phyloP scores from a whole-genome alignment of 805 yeast genomes.

The Kazachstania taianensis region DNA sequence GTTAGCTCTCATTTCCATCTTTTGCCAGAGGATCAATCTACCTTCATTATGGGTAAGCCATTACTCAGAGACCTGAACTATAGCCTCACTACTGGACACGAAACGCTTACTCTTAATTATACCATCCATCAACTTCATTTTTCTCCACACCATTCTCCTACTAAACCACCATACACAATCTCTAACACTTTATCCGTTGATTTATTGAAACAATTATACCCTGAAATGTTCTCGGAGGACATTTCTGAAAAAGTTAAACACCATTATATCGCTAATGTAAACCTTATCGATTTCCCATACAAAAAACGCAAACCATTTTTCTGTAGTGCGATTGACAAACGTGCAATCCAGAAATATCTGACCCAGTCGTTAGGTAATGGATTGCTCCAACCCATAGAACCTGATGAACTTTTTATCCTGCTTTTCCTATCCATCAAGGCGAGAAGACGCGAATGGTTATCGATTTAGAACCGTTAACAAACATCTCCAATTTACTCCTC shows the following conservation, averaged over 20 bases:
- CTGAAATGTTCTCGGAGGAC: not conserved
- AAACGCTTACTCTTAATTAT: not conserved
- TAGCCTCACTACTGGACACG: not conserved
- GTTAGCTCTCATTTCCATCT: no score
- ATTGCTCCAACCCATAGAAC: not conserved
- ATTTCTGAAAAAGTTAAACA: not conserved
- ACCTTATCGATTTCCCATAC: not conserved
- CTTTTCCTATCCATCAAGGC: constrained; percentile 3
- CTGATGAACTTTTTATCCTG: constrained; percentile 3
- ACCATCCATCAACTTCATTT: not conserved
- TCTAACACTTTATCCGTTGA: not conserved
- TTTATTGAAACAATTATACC: not conserved
- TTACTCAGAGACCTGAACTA: not conserved
- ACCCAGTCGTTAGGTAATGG: constrained; percentile 1
- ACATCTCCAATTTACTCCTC: constrained; percentile 3
- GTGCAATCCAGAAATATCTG: not conserved
- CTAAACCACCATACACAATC: not conserved
- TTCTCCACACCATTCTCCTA: not conserved
- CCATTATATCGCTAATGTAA: not conserved
- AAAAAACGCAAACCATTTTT: not conserved
- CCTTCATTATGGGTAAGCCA: constrained; percentile 2
- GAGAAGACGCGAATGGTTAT: constrained; percentile 3
- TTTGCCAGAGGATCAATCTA: no score
- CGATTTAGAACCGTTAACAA: constrained; percentile 4
- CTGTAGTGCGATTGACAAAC: not conserved